Base-by-base conservation (phyloP, 31 red algal species). In the Bonnemaisonia californica region DNA sequence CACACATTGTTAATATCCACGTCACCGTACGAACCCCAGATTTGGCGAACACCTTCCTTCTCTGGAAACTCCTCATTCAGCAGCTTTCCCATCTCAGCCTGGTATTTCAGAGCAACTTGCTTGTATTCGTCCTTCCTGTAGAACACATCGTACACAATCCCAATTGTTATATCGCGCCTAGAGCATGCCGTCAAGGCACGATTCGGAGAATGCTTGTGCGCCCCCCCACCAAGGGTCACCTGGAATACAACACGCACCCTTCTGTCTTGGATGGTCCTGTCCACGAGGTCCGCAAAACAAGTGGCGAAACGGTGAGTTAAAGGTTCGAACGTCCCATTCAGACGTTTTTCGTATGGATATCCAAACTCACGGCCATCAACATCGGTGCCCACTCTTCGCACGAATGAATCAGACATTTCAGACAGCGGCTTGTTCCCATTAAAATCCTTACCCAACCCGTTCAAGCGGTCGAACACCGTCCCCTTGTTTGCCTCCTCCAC, bases 91-190 rank as follows among this genome's bases (percentile, higher is more conserved):
- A 71, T 71, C 36, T 8, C 32, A 11, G 12, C 67, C 36, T 71
- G 67, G 36, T 71, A 71, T 12, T 42, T 11, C 16, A 24, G 13
- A 40, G 67, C 67, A 34, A 41, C 67, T 42, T 36, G 31, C 36
- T 71, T 11, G 37, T 71, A n/a, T n/a, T n/a, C n/a, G n/a, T n/a
- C n/a, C n/a, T n/a, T 71, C 27, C 31, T 71, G 67, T 71, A 71
- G 36, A 71, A 71, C 36, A 71, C 36, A 71, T 71, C 67, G 26
- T 41, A 71, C 27, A 71, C 67, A 18, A 71, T 42, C 18, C 11
- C 30, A 13, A 71, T 41, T 18, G 67, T 24, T 5, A 11, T 12
- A 12, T 35, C 28, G 8, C 67, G 67, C 13, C 67, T 26, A 12
- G 67, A 71, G 37, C 67, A 71, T 16, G 18, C 12, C 12, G 67